A percentile compares a stretch with the other conserved stretches of the same genome.
Conservation (phyloP, 2,329 filamentous ascomycete genomes). For the Colletotrichum noveboracense region DNA sequence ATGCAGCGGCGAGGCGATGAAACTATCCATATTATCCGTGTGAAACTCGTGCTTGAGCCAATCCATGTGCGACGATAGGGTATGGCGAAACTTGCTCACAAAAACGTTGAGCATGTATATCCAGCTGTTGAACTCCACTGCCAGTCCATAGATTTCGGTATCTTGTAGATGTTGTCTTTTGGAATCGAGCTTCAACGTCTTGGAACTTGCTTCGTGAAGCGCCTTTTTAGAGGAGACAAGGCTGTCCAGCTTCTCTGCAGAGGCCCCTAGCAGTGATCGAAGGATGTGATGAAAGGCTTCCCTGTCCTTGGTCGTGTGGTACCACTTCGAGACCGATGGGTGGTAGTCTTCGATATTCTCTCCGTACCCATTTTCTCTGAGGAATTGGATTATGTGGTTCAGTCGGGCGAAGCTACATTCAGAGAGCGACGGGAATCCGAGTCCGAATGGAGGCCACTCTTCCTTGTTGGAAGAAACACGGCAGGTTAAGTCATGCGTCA, state of each 20-base stretch:
- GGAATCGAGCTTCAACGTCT: neutral
- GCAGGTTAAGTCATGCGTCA: neutral
- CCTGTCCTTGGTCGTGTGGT: neutral
- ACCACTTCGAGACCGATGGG: neutral
- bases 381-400: neutral
- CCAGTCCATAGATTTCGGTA: neutral
- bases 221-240: neutral
- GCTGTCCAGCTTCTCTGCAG: neutral
- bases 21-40: neutral
- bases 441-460: neutral
- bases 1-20: neutral
- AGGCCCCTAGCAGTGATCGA: neutral
- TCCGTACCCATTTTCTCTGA: neutral
- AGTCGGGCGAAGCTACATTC: neutral
- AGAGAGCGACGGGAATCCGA: neutral
- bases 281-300: neutral
- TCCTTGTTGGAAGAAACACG: neutral
- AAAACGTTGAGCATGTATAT: neutral
- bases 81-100: neutral
- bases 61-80: neutral
- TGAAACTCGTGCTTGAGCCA: neutral
- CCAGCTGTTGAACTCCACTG: neutral
- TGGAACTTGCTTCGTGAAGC: neutral
- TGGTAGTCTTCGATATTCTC: neutral
- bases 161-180: neutral